Conservation (phyloP, 805 yeast species). For the Yarrowia bubula region DNA sequence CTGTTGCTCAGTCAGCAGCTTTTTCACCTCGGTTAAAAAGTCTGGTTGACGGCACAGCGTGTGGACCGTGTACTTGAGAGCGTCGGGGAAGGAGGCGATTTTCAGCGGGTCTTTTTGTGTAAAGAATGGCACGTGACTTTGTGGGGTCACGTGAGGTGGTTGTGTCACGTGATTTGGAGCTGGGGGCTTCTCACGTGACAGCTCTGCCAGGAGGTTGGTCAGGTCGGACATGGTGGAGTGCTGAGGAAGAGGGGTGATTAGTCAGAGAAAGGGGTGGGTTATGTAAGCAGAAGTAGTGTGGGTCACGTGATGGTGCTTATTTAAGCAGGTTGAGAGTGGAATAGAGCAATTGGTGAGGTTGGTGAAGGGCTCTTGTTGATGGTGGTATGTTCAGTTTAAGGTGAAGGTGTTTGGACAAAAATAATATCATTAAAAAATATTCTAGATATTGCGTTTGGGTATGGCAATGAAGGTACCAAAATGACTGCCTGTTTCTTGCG, state of each 20-base stretch:
- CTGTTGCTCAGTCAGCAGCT: conserved; percentile 2
- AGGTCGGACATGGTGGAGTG: conserved; percentile 2
- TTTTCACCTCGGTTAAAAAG: conserved; percentile 4
- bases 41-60: neutral
- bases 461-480: no score
- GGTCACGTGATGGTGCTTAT: no score
- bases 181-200: neutral
- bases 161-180: neutral
- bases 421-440: no score
- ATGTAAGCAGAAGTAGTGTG: neutral
- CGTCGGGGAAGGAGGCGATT: neutral
- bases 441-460: no score
- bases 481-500: no score
- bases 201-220: conserved; percentile 9
- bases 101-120: conserved; percentile 12
- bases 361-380: no score
- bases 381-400: no score
- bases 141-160: no score
- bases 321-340: no score
- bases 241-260: neutral
- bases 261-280: neutral
- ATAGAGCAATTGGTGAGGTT: no score
- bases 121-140: neutral
- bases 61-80: conserved; percentile 15
- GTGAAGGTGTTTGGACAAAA: no score